Base-by-base conservation (phyloP, 2,329 filamentous ascomycete species). In the Grosmannia serpens region DNA sequence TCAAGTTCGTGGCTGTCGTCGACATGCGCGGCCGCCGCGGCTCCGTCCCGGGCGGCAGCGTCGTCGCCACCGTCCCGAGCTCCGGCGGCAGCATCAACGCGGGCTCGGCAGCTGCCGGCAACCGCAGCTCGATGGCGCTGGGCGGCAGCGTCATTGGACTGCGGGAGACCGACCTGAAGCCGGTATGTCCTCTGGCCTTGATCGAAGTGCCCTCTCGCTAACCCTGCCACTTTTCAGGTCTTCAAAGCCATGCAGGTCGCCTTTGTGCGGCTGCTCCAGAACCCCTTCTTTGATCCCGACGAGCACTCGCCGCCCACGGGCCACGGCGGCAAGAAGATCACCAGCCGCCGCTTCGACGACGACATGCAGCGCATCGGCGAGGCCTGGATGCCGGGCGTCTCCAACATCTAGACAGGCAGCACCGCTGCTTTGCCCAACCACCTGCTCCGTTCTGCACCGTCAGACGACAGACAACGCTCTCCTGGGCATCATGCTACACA, bases 201-300 rank as follows among this genome's bases (percentile, higher is more conserved):
- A 26, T 55, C n/a, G 10, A 9, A 22, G 27, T 57, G 6, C 22
- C 22, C 38, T 26, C n/a, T 33, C 8, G 4, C 56, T 56, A 31
- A 54, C 31, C 22, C 50, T 7, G 13, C 33, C 7, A 13, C 4
- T 7, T 17, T 3, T 15, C 61, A 67, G 65, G 65, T 94, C 29
- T 99, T 99, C 69, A 84, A 87, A 69, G 91, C 91, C 31, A 83
- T 99, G 73, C 94, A 97, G 74, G 86, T 82, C n/a, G 91, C 92
- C 33, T 99, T 96, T 67, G 88, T 97, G 59, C 78, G 84, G 62
- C 75, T 99, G 56, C 75, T 97, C 64, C 87, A 96, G 72, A 97
- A 99, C 68, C 92, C 92, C 0, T 99, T 99, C 73, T 97, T 91
- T 71, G 85, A 87, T 53, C 92, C 92, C 11, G 91, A 96, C 68